Evolutionary conservation across 169 alveolate genomes (phyloP).

Genomic region (Cryptosporidium viatorum): DNA sequence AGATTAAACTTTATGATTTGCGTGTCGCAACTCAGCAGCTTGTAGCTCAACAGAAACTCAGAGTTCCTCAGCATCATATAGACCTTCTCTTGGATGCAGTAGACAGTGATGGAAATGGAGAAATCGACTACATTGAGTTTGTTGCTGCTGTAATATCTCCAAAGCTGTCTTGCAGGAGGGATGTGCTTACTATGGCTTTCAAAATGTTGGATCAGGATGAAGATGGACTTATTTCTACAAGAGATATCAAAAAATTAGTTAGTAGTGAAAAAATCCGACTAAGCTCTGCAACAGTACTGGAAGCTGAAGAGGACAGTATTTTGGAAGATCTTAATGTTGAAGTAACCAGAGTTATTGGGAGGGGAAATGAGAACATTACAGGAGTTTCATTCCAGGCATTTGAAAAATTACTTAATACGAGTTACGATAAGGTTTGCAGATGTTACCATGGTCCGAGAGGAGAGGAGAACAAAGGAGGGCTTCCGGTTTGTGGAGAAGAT

Average conservation of each 20-base stretch:
- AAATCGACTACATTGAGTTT: constrained; percentile 53
- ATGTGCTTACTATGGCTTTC: constrained; percentile 38
- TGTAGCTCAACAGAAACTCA: constrained; percentile 12
- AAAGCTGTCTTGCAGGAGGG: constrained; percentile 30
- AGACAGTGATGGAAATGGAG: constrained; percentile 70
- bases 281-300: constrained; percentile 20
- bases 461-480: neutral
- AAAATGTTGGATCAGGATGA: constrained; percentile 66
- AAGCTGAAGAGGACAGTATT: constrained; percentile 26
- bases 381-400: constrained; percentile 40
- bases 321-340: constrained; percentile 57
- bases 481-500: constrained; percentile 52
- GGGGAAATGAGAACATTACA: neutral
- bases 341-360: neutral
- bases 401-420: constrained; percentile 29
- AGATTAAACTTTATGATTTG: constrained; percentile 36
- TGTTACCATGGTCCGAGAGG: constrained; percentile 49
- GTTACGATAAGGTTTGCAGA: constrained; percentile 48
- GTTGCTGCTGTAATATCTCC: constrained; percentile 73
- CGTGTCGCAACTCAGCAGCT: constrained; percentile 29
- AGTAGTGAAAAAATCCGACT: constrained; percentile 42
- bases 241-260: constrained; percentile 31
- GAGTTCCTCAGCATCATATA: constrained; percentile 47
- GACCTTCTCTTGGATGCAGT: constrained; percentile 62
- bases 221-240: constrained; percentile 35